Base-by-base conservation (phyloP, 768 basidiomycete species). In the Leucocoprinus sp. region DNA sequence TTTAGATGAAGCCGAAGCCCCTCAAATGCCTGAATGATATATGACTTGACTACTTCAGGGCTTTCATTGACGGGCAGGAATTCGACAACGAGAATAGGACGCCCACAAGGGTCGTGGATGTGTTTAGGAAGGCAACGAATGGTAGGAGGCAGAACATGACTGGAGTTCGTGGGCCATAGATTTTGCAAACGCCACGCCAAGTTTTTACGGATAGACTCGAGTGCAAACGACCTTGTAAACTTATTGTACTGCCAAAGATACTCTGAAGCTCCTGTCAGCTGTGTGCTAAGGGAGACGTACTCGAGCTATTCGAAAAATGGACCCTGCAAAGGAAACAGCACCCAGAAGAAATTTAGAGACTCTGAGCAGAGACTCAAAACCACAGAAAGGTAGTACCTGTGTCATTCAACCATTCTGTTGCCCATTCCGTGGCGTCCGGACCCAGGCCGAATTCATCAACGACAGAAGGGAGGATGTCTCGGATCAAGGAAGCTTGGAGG, bases 361-460 rank as follows among this genome's bases (percentile, higher is more conserved):
- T 5, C 40, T 14, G 37, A 11, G n/a, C 23, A 41, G 12, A 22
- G n/a, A 31, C 4, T 31, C 19, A 12, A 11, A 46, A 8, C 5
- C 24, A 41, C 18, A n/a, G 24, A 43, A 24, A 24, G 45, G 38
- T 54, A 29, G 42, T 67, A 85, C 84, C 65, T 37, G 71, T 74
- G 66, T 88, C 84, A 23, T 67, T 63, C 24, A 85, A 61, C 82
- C 82, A 88, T 57, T 75, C 71, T 28, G 60, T 66, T 21, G 76
- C 73, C 74, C 75, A 76, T 50, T 68, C 63, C 47, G 64, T 61
- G 49, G 71, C 70, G 12, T 66, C 64, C 40, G 64, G 62, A 49
- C 65, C 60, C 37, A 83, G 68, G 29, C 66, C 65, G 22, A 82
- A 68, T 57, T 85, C 82, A 54, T 77, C 72, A 18, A 62, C 62